Base-by-base conservation (phyloP, 306 rosid species). In the Neltuma alba region DNA sequence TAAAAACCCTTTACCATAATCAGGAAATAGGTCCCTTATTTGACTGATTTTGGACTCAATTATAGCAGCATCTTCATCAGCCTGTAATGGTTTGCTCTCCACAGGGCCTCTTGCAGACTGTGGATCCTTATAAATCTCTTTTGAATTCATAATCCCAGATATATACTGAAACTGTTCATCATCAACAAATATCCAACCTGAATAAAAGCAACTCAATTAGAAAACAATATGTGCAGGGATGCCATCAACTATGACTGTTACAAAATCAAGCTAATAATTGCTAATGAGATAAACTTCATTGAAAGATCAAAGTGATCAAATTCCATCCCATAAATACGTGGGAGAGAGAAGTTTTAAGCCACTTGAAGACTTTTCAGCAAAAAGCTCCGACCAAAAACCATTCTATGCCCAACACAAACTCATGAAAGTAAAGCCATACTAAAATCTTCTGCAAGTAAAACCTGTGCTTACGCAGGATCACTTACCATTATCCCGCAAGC, bases 111-210 rank as follows among this genome's bases (percentile, higher is more conserved):
- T 70, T 37, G 78, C 55, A 70, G 79, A 81, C 58, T 62, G 44
- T 60, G 84, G 82, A 62, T 76, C 84, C 80, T 85, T 88, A 54
- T 45, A 42, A 45, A 45, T 81, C 77, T 79, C 86, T 40, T 91
- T 85, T 10, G 75, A 83, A 79, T 55, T 77, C 82, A 90, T 74
- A 58, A 90, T 89, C 58, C 86, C 92, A 48, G 91, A 89, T 79
- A 96, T 16, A 86, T 89, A 91, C 66, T 82, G 90, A 61, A 83
- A 79, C 80, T 93, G 97, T 76, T 90, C 99, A 31, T 88, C 89
- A 69, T 93, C 99, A 77, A 93, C 68, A 68, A 79, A 75, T 77
- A 96, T 86, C 99, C 99, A 96, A 52, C 99, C 99, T 93, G 96
- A 86, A 89, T 9, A 25, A 82, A 58, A 84, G 68, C 61, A 54